phyloP scores from a whole-genome alignment of 2,329 filamentous ascomycete genomes.

The Teratosphaeria destructans region DNA sequence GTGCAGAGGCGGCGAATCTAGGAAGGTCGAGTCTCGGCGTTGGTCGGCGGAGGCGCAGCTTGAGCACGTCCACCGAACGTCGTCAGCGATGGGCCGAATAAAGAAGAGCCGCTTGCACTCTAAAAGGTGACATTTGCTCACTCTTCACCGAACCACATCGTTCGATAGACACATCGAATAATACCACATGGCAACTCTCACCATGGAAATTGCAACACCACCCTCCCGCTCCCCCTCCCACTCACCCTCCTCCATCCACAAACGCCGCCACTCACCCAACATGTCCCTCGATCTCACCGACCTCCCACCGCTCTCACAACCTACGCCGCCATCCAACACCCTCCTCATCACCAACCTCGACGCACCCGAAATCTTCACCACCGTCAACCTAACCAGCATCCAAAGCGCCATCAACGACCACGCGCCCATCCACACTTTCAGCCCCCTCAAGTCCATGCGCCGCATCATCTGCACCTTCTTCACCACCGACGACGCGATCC shows the following conservation, averaged over 20 bases:
- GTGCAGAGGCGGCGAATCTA: not conserved
- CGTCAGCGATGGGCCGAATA: not conserved
- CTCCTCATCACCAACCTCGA: conserved; percentile 74
- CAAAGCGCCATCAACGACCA: conserved; percentile 58
- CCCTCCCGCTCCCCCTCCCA: conserved; percentile 2
- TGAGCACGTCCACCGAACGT: not conserved
- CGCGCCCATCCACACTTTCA: conserved; percentile 67
- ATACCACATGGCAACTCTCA: conserved; percentile 7
- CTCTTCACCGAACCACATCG: not conserved
- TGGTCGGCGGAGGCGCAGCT: not conserved
- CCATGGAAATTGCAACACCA: conserved; percentile 15
- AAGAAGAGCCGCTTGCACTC: not conserved
- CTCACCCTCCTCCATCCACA: conserved; percentile 3
- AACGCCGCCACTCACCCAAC: conserved; percentile 29
- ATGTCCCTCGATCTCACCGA: conserved; percentile 65
- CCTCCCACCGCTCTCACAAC: conserved; percentile 57
- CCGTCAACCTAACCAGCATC: conserved; percentile 63
- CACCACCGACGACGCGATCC: conserved; percentile 57
- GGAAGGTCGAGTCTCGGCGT: not conserved
- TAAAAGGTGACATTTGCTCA: not conserved
- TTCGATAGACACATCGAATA: not conserved
- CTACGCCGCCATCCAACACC: conserved; percentile 71
- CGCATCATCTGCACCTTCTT: conserved; percentile 74
- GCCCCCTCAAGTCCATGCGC: conserved; percentile 71
- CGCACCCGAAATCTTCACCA: conserved; percentile 61